Evolutionary conservation across 2,329 filamentous ascomycete genomes (phyloP), one percentile per base, ranked within the genome.

Genomic region (Cercospora zeae-maydis): DNA sequence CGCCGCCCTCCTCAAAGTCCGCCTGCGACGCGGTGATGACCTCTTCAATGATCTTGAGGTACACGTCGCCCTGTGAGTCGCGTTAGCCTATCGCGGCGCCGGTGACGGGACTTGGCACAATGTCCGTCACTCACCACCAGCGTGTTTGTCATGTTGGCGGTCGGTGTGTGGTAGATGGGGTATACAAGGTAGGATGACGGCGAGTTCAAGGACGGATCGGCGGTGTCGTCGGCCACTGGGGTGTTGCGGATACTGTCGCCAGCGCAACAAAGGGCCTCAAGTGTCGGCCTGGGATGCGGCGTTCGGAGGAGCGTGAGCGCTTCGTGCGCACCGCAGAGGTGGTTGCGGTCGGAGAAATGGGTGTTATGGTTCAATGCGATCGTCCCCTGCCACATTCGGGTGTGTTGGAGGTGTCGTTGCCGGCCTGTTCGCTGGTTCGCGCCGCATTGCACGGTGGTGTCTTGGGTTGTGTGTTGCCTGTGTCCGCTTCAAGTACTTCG

Each of bases 1-100:
- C 89, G 72, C 95, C 95, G 71, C 89, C 92, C 80, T 99, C 95
- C 78, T 99, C 95, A 76, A 99, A 98, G 79, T 98, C 95, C 74
- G 93, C 90, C 74, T 91, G 86, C 74, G 93, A 97, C 70, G 76
- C 75, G 55, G 72, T 69, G 63, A 81, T 75, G 64, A 82, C 80
- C 72, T 90, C 89, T 71, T 93, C 89, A 78, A 98, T 91, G 75
- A 99, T 92, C 80, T 95, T 91, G 78, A 88, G 83, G 78, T 97
- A 99, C 74, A 98, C 88, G 69, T 81, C 80, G 73, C 95, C 95
- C 81, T 87, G 69, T 65, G 42, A 30, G 37, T 49, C 30, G 13
- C 47, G 65, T 72, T 58, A 72, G 69, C 67, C 6, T n/a, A n/a
- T 33, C 31, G 47, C 27, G 10, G 21, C 31, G 31, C 34, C 47